Percentiles rank a stretch among this genome's conserved stretches.
Evolutionary conservation across 495 filamentous ascomycete species (phyloP).

Genomic region (Penicillium paradoxum): DNA sequence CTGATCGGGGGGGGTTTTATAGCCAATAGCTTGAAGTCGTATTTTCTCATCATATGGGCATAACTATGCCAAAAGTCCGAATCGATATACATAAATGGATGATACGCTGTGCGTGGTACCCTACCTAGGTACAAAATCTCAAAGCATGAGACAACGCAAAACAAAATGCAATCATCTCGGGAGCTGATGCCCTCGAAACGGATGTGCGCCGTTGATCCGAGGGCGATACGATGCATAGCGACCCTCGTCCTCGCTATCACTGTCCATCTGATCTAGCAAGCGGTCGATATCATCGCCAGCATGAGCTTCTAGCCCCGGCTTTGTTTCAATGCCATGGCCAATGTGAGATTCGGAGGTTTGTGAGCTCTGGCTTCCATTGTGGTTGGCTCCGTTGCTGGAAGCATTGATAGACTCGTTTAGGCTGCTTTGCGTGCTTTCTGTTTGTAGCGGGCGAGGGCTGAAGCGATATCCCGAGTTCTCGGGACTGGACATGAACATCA

Average conservation of each 20-base stretch:
- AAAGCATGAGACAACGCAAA: background rate
- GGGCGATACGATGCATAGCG: conserved; percentile 20
- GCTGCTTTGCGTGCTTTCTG: conserved; percentile 24
- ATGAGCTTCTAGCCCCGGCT: conserved; percentile 28
- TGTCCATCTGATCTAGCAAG: conserved; percentile 49
- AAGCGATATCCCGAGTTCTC: conserved; percentile 58
- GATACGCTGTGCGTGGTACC: background rate
- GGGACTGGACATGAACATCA: conserved; percentile 84
- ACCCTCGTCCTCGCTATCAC: conserved; percentile 38
- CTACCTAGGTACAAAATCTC: background rate
- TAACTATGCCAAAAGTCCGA: background rate
- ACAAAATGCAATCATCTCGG: conserved; percentile 8
- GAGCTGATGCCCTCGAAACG: conserved; percentile 6
- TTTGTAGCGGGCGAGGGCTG: conserved; percentile 28
- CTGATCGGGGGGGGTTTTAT: background rate
- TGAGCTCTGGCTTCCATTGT: conserved; percentile 17
- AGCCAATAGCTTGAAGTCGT: background rate
- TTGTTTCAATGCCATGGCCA: conserved; percentile 2
- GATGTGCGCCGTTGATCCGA: conserved; percentile 4
- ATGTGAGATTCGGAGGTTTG: conserved; percentile 16
- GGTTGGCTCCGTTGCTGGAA: conserved; percentile 8
- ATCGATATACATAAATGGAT: background rate
- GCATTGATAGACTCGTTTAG: conserved; percentile 29
- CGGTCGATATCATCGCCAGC: conserved; percentile 50
- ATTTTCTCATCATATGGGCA: background rate